Base-by-base conservation (phyloP, 495 filamentous ascomycete species). In the Delitschia confertaspora region DNA sequence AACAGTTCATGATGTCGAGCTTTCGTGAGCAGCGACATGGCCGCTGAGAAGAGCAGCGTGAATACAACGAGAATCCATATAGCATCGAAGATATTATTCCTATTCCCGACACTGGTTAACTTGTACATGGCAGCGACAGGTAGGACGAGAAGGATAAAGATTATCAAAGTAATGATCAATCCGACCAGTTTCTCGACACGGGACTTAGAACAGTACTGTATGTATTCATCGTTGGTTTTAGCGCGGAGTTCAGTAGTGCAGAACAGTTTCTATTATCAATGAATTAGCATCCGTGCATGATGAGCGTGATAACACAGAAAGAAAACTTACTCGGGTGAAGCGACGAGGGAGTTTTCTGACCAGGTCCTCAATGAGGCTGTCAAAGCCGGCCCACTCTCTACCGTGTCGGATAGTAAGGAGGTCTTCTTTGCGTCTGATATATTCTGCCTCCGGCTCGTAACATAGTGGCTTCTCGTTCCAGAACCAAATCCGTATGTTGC, bases 1-100 rank as follows among this genome's bases (percentile, higher is more conserved):
- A 69, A 63, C 17, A 69, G 56, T 47, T 69, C 66, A 33, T 67
- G 63, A 21, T 65, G 26, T 38, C 46, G 55, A 2, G 66, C 66
- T 21, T 55, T 65, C 1, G 66, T 69, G 13, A 67, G 42, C 0
- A 49, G 23, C 2, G 52, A 55, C 42, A 69, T 58, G 0, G 58
- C 59, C 0, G 56, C 63, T 1, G 57, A 61, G 42, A 69, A 70
- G 3, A 66, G 17, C 18, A 55, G 38, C 10, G 51, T 55, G 31
- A 55, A 55, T 3, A 52, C 47, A 5, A 56, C 43, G n/a, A 56
- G 23, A 18, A 56, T 31, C 5, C 53, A 47, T n/a, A 52, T 30
- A 24, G 53, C 53, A 37, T 56, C 40, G 31, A 56, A 47, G 18
- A 23, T 47, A 4, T 32, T 23, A 10, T 43, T 50, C 7, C n/a